These are phyloP conservation scores for Paramecium sexaurelia DNA, from an alignment of 73 alveolate genomes.

Conservation along the genomic window DNA sequence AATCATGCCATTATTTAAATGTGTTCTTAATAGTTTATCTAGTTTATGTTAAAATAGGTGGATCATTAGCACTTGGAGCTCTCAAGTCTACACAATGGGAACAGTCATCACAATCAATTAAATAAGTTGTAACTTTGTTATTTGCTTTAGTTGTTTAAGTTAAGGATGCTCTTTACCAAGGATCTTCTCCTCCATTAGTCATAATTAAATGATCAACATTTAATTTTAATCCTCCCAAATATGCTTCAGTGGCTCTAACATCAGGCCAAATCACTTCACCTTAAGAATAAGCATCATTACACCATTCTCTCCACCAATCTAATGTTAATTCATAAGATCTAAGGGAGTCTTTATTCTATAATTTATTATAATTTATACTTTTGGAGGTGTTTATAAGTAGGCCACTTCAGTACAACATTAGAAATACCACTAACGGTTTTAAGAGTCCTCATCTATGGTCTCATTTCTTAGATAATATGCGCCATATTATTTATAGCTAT, in stretches of 20 bases:
- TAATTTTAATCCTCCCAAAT: slow-evolving; percentile 71
- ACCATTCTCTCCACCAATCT: slow-evolving; percentile 72
- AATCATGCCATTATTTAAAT: neutral
- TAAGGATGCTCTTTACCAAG: slow-evolving; percentile 76
- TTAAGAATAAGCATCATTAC: slow-evolving; percentile 65
- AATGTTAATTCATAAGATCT: slow-evolving; percentile 52
- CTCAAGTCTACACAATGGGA: slow-evolving; percentile 79
- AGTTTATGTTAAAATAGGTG: slow-evolving; percentile 11
- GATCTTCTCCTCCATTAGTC: slow-evolving; percentile 80
- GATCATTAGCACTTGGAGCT: slow-evolving; percentile 63
- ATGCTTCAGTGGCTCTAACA: slow-evolving; percentile 68
- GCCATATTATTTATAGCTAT: slow-evolving; percentile 63
- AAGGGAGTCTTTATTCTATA: slow-evolving; percentile 58
- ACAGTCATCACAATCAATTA: slow-evolving; percentile 70
- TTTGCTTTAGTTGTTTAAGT: neutral
- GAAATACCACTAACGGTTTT: slow-evolving; percentile 80
- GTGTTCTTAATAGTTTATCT: neutral
- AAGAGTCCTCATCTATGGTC: slow-evolving; percentile 55
- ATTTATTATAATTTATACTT: neutral
- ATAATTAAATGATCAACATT: slow-evolving; percentile 69
- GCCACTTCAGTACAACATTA: slow-evolving; percentile 80
- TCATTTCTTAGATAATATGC: slow-evolving; percentile 64
- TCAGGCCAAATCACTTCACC: slow-evolving; percentile 69
- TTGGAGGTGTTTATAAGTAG: slow-evolving; percentile 74
- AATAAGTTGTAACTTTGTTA: slow-evolving; percentile 54